These are phyloP conservation scores for Tolypocladium pustulatum DNA, from an alignment of 2,329 filamentous ascomycete genomes.

Conservation along the genomic window DNA sequence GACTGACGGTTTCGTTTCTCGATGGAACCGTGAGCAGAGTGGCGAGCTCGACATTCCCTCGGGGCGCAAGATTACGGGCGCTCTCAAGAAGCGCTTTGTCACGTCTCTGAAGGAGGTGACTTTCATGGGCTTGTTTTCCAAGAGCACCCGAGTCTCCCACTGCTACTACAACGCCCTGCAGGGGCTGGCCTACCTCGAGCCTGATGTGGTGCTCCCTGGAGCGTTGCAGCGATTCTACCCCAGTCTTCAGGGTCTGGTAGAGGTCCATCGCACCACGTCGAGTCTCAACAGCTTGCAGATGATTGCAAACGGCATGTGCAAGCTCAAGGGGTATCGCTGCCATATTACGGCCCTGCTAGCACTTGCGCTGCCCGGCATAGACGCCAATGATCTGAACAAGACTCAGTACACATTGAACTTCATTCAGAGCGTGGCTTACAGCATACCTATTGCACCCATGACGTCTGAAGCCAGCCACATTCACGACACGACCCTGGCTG, in stretches of 20 bases:
- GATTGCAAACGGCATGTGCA: conserved; percentile 81
- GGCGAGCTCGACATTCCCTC: conserved; percentile 81
- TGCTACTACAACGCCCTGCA: conserved; percentile 88
- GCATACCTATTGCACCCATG: conserved; percentile 82
- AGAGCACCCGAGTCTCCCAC: conserved; percentile 83
- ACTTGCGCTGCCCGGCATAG: conserved; percentile 85
- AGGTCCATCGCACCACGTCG: conserved; percentile 92
- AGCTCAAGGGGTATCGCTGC: conserved; percentile 91
- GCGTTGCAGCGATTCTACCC: conserved; percentile 94
- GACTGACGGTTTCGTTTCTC: conserved; percentile 90
- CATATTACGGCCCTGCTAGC: conserved; percentile 93
- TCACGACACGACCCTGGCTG: conserved; percentile 65
- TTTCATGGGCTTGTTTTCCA: conserved; percentile 97
- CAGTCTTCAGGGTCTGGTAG: conserved; percentile 89
- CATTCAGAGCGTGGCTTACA: conserved; percentile 91
- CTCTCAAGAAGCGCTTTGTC: conserved; percentile 83
- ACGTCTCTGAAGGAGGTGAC: conserved; percentile 81
- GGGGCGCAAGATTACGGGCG: conserved; percentile 67
- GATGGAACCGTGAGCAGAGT: conserved; percentile 91
- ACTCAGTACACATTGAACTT: conserved; percentile 90
- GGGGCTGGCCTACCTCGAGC: conserved; percentile 81
- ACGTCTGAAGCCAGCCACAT: conserved; percentile 47
- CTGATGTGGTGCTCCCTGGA: conserved; percentile 81
- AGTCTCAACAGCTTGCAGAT: conserved; percentile 87
- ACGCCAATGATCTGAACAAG: conserved; percentile 95